phyloP scores from a whole-genome alignment of 169 alveolate genomes.

The Condylostoma magnum region DNA sequence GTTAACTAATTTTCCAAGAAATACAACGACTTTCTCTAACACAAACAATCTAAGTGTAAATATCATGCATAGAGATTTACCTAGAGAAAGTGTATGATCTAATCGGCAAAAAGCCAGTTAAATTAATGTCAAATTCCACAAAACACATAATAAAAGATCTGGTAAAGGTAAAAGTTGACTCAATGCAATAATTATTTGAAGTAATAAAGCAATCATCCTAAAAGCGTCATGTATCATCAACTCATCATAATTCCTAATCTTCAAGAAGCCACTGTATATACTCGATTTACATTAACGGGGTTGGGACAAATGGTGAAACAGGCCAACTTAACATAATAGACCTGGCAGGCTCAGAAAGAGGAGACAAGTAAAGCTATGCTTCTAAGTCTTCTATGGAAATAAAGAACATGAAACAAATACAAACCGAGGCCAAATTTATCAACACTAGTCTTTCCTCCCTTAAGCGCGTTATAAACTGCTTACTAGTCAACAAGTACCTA shows the following conservation, averaged over 20 bases:
- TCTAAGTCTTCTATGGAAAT: constrained; percentile 9
- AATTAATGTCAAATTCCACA: constrained; percentile 1
- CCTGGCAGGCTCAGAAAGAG: constrained; percentile 55
- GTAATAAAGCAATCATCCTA: constrained; percentile 19
- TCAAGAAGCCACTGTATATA: constrained; percentile 49
- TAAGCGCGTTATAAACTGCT: constrained; percentile 38
- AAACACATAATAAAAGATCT: constrained; percentile 25
- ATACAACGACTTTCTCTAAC: constrained; percentile 12
- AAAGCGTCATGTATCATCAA: constrained; percentile 23
- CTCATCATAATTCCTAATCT: constrained; percentile 41
- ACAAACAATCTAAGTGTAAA: constrained; percentile 6
- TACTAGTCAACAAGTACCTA: constrained; percentile 32
- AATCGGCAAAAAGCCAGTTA: neutral
- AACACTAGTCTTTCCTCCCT: constrained; percentile 42
- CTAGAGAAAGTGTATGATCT: constrained; percentile 41
- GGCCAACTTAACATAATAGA: constrained; percentile 44
- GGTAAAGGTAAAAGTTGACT: constrained; percentile 34
- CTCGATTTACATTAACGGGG: constrained; percentile 32
- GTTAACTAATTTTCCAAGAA: constrained; percentile 29
- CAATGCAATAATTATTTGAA: constrained; percentile 17
- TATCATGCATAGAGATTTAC: constrained; percentile 45
- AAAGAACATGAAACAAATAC: constrained; percentile 22
- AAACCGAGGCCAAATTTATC: constrained; percentile 41
- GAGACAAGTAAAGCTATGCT: constrained; percentile 4
- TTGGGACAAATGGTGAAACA: constrained; percentile 5